Conservation (phyloP, 1,139 yeast species). For the Saccharomyces hybrid region DNA sequence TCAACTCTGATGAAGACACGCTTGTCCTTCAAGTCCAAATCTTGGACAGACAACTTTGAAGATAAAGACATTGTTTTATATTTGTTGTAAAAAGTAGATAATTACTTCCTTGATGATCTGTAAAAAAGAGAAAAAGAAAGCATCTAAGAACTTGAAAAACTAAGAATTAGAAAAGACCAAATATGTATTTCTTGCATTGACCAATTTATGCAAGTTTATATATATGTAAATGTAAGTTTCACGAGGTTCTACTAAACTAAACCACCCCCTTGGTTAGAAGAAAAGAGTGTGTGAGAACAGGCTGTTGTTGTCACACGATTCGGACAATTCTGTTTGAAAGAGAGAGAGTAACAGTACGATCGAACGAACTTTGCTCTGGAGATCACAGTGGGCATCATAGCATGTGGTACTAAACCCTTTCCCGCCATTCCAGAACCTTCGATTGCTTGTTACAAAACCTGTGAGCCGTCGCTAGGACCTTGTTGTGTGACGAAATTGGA, state of each 20-base stretch:
- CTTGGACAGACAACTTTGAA: slow-evolving; percentile 84
- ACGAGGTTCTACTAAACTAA: too few relatives aligned
- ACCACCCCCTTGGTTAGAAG: neutral
- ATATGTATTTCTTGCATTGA: neutral
- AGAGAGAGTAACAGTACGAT: neutral
- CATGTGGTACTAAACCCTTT: neutral
- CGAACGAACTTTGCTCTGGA: neutral
- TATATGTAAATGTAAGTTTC: neutral
- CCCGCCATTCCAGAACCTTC: slow-evolving; percentile 1
- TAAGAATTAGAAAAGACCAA: neutral
- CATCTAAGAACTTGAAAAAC: neutral
- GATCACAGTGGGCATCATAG: neutral
- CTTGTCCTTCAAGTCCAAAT: slow-evolving; percentile 75
- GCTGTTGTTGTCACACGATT: neutral
- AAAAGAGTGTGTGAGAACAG: neutral
- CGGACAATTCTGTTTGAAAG: neutral
- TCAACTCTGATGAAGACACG: slow-evolving; percentile 95
- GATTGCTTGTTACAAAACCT: neutral
- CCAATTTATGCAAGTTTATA: neutral
- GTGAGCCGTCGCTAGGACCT: neutral
- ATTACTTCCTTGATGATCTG: neutral
- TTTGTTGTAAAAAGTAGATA: neutral
- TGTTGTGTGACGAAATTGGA: neutral
- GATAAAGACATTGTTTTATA: slow-evolving; percentile 67
- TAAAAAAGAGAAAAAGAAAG: neutral